Evolutionary conservation across 2,329 filamentous ascomycete genomes (phyloP), one percentile per base, ranked within the genome.

Genomic region (Aspergillus pseudoviridinutans): DNA sequence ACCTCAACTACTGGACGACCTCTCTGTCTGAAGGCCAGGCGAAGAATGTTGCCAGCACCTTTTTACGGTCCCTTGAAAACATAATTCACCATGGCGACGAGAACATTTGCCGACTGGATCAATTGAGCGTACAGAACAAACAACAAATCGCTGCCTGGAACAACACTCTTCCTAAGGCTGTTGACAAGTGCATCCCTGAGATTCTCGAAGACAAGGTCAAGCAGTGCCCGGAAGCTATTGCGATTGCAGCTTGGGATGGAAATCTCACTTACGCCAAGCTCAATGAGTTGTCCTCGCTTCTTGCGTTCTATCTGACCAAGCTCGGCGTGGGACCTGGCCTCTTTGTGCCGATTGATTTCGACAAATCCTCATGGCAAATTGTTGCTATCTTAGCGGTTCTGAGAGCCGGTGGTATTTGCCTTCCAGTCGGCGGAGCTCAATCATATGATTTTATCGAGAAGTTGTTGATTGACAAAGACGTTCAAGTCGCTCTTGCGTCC

Each of bases 1-100:
- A 73, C 35, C 57, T 77, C 12, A 76, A 74, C 58, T 78, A 78
- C 55, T 78, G 75, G 76, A 76, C 72, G 4, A 71, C 74, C 27
- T 64, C 64, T 17, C 58, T 79, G 14, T 78, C 74, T 0, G 70
- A 73, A 53, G 62, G 63, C 3, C 75, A 78, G 58, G 76, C 75
- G 8, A 47, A 55, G 4, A 75, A 74, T 56, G 71, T 78, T n/a
- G 69, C 71, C 1, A 70, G 68, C 22, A 72, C 70, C 0, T 77
- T 78, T 46, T 59, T 72, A 5, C 68, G 68, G 8, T 73, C 66
- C 4, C 59, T 79, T 3, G 67, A 75, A 25, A 72, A 69, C 28
- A 74, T 81, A 25, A 64, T 76, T 3, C 69, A 71, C 49, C 64
- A 75, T 42, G 57, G 71, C 2, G 68, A 75, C 25, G 64, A 68